Percentiles rank a stretch among this genome's conserved stretches.
Conservation (phyloP, 352 stramenopile species). For the Pythium folliculosum region DNA sequence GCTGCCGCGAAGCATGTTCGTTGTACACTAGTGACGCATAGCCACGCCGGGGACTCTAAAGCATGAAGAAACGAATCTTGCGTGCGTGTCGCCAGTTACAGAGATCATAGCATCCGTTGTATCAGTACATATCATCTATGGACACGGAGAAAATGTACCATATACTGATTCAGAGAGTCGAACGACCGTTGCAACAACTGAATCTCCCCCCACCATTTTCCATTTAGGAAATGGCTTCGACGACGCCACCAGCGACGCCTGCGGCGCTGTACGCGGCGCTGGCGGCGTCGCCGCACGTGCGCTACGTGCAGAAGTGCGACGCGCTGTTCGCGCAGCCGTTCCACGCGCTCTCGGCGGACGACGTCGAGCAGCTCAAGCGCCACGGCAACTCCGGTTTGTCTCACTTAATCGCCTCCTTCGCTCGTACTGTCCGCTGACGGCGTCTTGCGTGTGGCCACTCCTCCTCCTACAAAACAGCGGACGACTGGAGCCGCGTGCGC, state of each 20-base stretch:
- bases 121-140: not conserved
- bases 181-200: not conserved
- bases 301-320: slow-evolving; percentile 24
- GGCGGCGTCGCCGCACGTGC: slow-evolving; percentile 17
- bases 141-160: not conserved
- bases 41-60: not conserved
- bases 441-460: too few species aligned
- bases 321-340: slow-evolving; percentile 27
- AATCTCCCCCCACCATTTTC: not conserved
- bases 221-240: not conserved
- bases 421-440: not conserved
- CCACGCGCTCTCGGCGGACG: slow-evolving; percentile 43
- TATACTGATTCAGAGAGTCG: not conserved
- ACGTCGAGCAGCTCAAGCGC: slow-evolving; percentile 54
- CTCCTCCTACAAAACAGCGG: slow-evolving; percentile 32
- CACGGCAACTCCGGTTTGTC: slow-evolving; percentile 64
- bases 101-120: not conserved
- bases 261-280: slow-evolving; percentile 19
- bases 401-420: too few species aligned
- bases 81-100: not conserved
- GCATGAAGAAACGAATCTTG: not conserved
- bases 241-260: not conserved
- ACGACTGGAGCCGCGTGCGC: slow-evolving; percentile 59
- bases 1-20: too few species aligned
- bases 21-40: not conserved